Evolutionary conservation across 2,329 filamentous ascomycete species (phyloP).

Genomic region (Pseudonectria foliicola): DNA sequence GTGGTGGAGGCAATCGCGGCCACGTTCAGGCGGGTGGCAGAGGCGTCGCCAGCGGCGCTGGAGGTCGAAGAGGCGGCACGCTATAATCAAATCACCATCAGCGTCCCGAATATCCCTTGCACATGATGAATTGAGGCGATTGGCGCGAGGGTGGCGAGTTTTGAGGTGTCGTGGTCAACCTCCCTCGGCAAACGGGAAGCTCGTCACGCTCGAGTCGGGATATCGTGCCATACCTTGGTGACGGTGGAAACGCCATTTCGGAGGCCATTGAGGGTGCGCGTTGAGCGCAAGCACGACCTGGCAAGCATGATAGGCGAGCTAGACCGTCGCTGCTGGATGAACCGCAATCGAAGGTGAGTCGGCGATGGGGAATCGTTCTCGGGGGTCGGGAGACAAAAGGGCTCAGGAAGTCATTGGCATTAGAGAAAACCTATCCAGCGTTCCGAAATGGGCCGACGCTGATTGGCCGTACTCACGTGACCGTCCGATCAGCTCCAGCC

Average conservation of each 20-base stretch:
- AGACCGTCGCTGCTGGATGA: conserved; percentile 30
- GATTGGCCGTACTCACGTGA: conserved; percentile 35
- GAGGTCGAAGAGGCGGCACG: conserved; percentile 67
- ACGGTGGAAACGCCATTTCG: conserved; percentile 65
- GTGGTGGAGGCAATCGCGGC: conserved; percentile 81
- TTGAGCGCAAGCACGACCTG: conserved; percentile 82
- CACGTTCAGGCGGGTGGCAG: conserved; percentile 76
- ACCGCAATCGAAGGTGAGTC: conserved; percentile 29
- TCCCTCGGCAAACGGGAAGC: conserved; percentile 30
- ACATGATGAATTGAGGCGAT: conserved; percentile 19
- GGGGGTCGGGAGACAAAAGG: conserved; percentile 31
- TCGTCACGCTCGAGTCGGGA: conserved; percentile 23
- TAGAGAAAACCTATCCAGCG: conserved; percentile 35
- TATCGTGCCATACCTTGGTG: conserved; percentile 60
- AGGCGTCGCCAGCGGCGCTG: conserved; percentile 60
- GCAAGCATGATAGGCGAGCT: conserved; percentile 72
- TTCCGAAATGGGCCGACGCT: conserved; percentile 37
- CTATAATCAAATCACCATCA: conserved; percentile 37
- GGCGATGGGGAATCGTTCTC: conserved; percentile 32
- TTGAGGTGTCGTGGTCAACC: conserved; percentile 19
- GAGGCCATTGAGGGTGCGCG: conserved; percentile 75
- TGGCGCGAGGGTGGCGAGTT: conserved; percentile 19
- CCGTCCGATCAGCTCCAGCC: conserved; percentile 9
- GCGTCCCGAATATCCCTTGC: conserved; percentile 21
- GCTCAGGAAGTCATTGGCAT: conserved; percentile 31